Evolutionary conservation across 768 basidiomycete species (phyloP).

Genomic region (Punctularia strigosozonata): DNA sequence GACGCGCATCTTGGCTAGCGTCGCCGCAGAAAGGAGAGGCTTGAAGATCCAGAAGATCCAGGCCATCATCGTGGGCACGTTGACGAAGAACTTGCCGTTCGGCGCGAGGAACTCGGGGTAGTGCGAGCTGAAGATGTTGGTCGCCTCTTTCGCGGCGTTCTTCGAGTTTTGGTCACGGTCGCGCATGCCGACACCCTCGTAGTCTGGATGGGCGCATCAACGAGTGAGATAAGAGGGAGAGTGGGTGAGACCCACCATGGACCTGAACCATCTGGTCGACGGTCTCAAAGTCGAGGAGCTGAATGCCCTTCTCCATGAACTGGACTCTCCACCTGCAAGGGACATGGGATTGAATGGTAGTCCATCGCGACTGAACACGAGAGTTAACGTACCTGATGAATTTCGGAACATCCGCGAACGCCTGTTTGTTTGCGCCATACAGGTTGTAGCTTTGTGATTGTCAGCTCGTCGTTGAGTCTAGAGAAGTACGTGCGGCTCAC

Average conservation of each 20-base stretch:
- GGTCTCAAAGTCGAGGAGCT: slow-evolving; percentile 57
- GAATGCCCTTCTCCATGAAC: slow-evolving; percentile 60
- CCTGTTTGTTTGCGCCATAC: slow-evolving; percentile 60
- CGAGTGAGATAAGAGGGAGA: not conserved
- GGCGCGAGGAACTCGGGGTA: slow-evolving; percentile 65
- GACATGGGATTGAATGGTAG: not conserved
- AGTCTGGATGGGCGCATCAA: slow-evolving; percentile 33
- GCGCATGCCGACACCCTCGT: slow-evolving; percentile 56
- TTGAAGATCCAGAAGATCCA: slow-evolving; percentile 86
- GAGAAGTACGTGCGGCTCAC: slow-evolving; percentile 26
- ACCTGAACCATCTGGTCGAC: slow-evolving; percentile 43
- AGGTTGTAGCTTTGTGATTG: slow-evolving; percentile 50
- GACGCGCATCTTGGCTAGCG: slow-evolving; percentile 73
- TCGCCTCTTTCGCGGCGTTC: slow-evolving; percentile 62
- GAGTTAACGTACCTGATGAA: slow-evolving; percentile 51
- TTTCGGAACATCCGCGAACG: slow-evolving; percentile 66
- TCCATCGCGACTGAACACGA: not conserved
- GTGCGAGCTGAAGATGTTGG: slow-evolving; percentile 61
- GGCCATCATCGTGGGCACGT: slow-evolving; percentile 62
- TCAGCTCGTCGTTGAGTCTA: not conserved
- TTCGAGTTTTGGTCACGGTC: slow-evolving; percentile 67
- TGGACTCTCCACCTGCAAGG: slow-evolving; percentile 62
- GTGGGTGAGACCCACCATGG: slow-evolving; percentile 5
- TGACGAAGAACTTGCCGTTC: slow-evolving; percentile 73
- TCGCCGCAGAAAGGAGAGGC: slow-evolving; percentile 55